Evolutionary conservation across 1,284 basidiomycete genomes (phyloP), one percentile per base, ranked within the genome.

Genomic region (Pyrrhoderma lamaoense): DNA sequence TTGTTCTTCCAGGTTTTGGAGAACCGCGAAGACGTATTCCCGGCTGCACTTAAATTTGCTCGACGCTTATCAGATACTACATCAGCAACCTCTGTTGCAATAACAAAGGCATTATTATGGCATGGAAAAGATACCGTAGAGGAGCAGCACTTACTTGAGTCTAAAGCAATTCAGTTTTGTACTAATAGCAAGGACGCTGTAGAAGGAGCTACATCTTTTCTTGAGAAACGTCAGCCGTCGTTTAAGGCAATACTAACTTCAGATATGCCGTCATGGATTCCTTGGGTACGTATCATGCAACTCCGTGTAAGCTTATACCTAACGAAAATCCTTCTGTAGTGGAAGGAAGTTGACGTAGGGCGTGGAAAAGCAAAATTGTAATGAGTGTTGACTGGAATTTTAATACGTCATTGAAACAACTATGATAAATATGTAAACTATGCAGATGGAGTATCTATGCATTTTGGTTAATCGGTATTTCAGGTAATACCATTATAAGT

Each of bases 81-180:
- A 1, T 77, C 76, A 7, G 73, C 74, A 57, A 63, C 71, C 8
- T 69, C 74, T 3, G 61, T 77, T 5, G 74, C 77, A 0, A 72
- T 72, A 55, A 68, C 74, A 8, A 80, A 79, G 60, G 73, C 69
- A 2, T 62, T 80, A 8, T 57, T 80, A 1, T 75, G 77, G 58
- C 70, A 73, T 50, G 70, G 73, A 1, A 74, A 71, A 3, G 65
- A 72, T 50, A 72, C 65, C 8, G 64, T 71, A 36, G 77, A 80
- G 58, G 76, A 76, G 60, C 75, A 76, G 50, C 76, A 80, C 53
- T 55, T 79, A 2, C 59, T 74, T 9, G 78, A 80, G 54, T 79
- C 78, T 7, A 64, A 71, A 14, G 72, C 67, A 11, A 72, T 79
- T 22, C 64, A 67, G 18, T 58, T 71, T 22, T 56, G 74, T 1